Conservation (phyloP, 176 grass and related monocot species). For the Triticum aestivum region IWGSC_CS_RefSeq_v2.1 NC_057806.1:601598933-601599432, state of each 20-base stretch:
- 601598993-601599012: constrained; percentile 98
- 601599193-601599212: neutral
- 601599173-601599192: neutral
- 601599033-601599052: neutral
- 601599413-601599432: too few species aligned
- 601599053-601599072: constrained; percentile 9
- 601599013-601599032: constrained; percentile 39
- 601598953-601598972: constrained; percentile 51
- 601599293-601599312: too few species aligned
- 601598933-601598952: neutral
- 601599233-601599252: neutral
- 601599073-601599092: constrained; percentile 4
- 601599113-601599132: too few species aligned
- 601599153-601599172: neutral
- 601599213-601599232: constrained; percentile 14
- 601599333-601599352: too few species aligned
- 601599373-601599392: too few species aligned
- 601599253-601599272: constrained; percentile 5
- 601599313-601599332: too few species aligned
- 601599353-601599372: too few species aligned
- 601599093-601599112: neutral
- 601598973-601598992: constrained; percentile 89
- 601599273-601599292: too few species aligned
- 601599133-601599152: too few species aligned
- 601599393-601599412: too few species aligned